Evolutionary conservation across 495 filamentous ascomycete genomes (phyloP), one percentile per base, ranked within the genome.

Genomic region (Aspergillus steynii): DNA sequence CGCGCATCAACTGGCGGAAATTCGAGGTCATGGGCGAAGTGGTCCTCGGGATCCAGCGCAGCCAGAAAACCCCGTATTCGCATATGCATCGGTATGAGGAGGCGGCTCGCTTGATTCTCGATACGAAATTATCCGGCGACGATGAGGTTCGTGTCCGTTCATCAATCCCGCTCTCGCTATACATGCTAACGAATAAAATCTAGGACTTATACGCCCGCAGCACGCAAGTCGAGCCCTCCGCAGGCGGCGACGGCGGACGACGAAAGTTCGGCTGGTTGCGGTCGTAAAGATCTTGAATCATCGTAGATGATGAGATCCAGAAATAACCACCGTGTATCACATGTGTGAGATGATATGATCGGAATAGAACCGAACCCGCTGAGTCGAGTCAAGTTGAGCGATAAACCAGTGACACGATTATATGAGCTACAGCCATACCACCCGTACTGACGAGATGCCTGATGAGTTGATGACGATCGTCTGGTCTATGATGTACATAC

Each of bases 11-110:
- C 69, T 99, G 95, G 95, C 92, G 89, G 77, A 99, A 99, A 68
- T 98, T 98, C 65, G 93, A 98, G 77, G 89, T 99, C 25, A 88
- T 98, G 77, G 92, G 92, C 4, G 93, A 97, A 60, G 89, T 97
- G 28, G 83, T 99, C 54, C 82, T 96, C 55, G 89, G 90, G 4
- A 89, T 99, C 45, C 92, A 96, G 80, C 87, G 86, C 72, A 96
- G 92, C 71, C 95, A 97, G 76, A 88, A 88, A 37, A 88, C 85
- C 48, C 89, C 94, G 15, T 97, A 97, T 67, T 82, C 85, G 58
- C 84, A 88, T 59, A 73, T 96, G 56, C 74, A 78, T 32, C 81
- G 78, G 63, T 88, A 87, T 62, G 88, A 92, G 48, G 80, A 82
- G 58, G 80, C 88, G 10, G 83, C 85, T 64, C 84, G 87, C 62